Evolutionary conservation across 1,284 basidiomycete genomes (phyloP).

Genomic region (Flammula alnicola): DNA sequence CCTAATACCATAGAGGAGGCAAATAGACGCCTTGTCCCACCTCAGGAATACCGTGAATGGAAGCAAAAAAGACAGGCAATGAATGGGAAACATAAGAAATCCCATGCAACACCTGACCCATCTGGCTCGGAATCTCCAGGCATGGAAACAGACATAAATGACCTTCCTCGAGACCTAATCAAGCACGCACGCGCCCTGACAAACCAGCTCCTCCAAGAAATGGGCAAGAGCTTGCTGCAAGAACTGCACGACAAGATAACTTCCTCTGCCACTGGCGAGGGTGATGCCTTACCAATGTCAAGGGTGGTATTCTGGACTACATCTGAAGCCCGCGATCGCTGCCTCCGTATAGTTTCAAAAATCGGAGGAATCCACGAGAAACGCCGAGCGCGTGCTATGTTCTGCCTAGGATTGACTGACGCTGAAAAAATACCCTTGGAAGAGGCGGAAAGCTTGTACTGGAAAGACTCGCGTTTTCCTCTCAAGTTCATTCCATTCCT

Average conservation of each 20-base stretch:
- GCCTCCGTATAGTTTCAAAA: slow-evolving; percentile 69
- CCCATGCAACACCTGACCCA: background rate
- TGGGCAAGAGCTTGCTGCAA: slow-evolving; percentile 65
- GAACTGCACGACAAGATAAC: slow-evolving; percentile 63
- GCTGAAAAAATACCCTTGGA: slow-evolving; percentile 23
- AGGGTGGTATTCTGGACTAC: slow-evolving; percentile 79
- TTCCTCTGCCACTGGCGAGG: slow-evolving; percentile 13
- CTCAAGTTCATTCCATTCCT: slow-evolving; percentile 53
- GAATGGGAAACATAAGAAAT: slow-evolving; percentile 24
- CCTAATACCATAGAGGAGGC: slow-evolving; percentile 64
- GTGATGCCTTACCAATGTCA: slow-evolving; percentile 5
- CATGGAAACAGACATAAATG: slow-evolving; percentile 33
- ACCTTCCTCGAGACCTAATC: slow-evolving; percentile 41
- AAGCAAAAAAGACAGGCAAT: slow-evolving; percentile 44
- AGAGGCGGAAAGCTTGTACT: slow-evolving; percentile 52
- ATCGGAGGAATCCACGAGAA: slow-evolving; percentile 72
- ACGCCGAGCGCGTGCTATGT: slow-evolving; percentile 60
- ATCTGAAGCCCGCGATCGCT: slow-evolving; percentile 69
- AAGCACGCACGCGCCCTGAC: slow-evolving; percentile 68
- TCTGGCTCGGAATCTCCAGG: slow-evolving; percentile 4
- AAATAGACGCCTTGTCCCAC: slow-evolving; percentile 61
- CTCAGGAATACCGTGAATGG: slow-evolving; percentile 60
- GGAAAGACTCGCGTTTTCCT: slow-evolving; percentile 66
- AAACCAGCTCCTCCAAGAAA: slow-evolving; percentile 74
- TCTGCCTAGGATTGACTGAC: slow-evolving; percentile 35